These are phyloP conservation scores for Juncus inflexus DNA, from an alignment of 176 grass and related monocot genomes.

Conservation along the genomic window DNA sequence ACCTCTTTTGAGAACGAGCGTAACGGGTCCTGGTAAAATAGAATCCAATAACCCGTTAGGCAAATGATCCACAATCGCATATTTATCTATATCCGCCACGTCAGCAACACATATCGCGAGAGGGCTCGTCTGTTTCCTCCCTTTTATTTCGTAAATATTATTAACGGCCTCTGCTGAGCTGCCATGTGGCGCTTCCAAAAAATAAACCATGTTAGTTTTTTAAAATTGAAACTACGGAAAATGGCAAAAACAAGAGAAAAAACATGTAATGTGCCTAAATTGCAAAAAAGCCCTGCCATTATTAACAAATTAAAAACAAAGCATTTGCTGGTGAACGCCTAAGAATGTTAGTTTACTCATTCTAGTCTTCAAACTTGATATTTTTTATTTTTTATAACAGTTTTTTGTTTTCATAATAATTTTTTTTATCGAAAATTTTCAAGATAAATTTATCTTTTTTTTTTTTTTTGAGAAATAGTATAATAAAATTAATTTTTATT, in stretches of 20 bases:
- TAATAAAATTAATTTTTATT: too few relatives aligned
- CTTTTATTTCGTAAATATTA: conserved; percentile 93
- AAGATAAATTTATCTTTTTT: too few relatives aligned
- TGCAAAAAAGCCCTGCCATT: background rate
- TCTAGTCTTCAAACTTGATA: conserved; percentile 7
- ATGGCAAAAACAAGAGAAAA: background rate
- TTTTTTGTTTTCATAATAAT: too few relatives aligned
- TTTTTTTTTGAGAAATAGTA: too few relatives aligned
- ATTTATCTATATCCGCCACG: conserved; percentile 66
- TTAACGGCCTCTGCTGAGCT: conserved; percentile 86
- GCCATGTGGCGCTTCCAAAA: conserved; percentile 36
- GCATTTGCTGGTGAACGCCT: background rate
- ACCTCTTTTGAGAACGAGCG: conserved; percentile 92
- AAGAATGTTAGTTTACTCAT: background rate
- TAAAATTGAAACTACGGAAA: background rate
- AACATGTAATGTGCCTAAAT: background rate
- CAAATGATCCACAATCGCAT: conserved; percentile 73
- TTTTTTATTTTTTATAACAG: background rate
- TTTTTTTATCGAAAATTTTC: too few relatives aligned
- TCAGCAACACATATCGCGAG: conserved; percentile 89
- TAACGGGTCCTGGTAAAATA: conserved; percentile 87
- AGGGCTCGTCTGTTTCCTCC: conserved; percentile 64
- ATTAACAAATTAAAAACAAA: background rate
- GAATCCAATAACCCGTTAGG: conserved; percentile 70
- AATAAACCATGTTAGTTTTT: conserved; percentile 23